Base-by-base conservation (phyloP, 2,329 filamentous ascomycete genomes). In the Metarhizium humberi region DNA sequence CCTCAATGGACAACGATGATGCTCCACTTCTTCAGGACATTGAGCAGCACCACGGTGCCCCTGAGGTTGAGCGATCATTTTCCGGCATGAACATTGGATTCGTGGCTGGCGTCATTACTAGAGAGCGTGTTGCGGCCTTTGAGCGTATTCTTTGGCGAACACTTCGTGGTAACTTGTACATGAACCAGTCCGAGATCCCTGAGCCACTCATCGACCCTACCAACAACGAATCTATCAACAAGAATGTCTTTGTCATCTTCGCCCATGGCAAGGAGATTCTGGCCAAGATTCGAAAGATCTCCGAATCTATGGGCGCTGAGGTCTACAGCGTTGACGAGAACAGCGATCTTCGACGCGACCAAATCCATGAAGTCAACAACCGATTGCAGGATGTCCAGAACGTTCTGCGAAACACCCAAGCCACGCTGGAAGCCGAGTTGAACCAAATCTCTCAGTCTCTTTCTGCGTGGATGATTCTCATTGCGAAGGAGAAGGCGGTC, bases 201-300 rank as follows among this genome's bases (percentile, higher is more conserved):
- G 92, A 99, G 70, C 85, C 90, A 42, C 87, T 99, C 63, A 80
- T 96, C 69, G 90, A 99, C 71, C 92, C 94, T 16, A 81, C 87
- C 68, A 96, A 84, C 75, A 96, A 97, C 70, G 92, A 97, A 74
- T 80, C 89, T 60, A 81, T 95, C 64, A 85, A 88, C 77, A 99
- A 99, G 84, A 99, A 96, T 64, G 94, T 99, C 55, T 99, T 99
- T 67, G 92, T 99, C 67, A 99, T 99, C 71, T 99, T 99, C 65
- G 94, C 94, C 13, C 94, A 99, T 67, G 94, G 94, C 68, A 96
- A 96, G 74, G 92, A 97, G 73, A 96, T 99, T 63, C 85, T 99
- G 65, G 89, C 92, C 67, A 99, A 99, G 84, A 97, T 99, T 69
- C 86, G 94, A 67, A 97, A 96, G 81, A 97, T 99, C 58, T 97